Evolutionary conservation across 768 basidiomycete species (phyloP), one percentile per base, ranked within the genome.

Genomic region (Nevesoporus exiguus): DNA sequence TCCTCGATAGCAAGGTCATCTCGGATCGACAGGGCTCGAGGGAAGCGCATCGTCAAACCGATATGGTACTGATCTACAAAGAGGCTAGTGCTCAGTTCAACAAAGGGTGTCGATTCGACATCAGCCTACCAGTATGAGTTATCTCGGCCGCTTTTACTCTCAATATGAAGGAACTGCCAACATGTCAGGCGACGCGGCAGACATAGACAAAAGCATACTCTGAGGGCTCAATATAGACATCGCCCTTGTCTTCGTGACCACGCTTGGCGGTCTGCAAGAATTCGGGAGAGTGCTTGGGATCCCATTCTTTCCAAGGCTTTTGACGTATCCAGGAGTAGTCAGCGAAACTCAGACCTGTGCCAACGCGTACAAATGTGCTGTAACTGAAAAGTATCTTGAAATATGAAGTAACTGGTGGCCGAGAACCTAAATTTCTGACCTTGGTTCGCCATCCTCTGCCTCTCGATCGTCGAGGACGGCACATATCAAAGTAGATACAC

Each of bases 81-180:
- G 40, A 9, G 5, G 47, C 55, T 8, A 55, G 54, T 45, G 37
- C 25, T n/a, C 27, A 19, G 25, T 10, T 21, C 29, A 34, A 33
- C 3, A 19, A n/a, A 15, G 40, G 21, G 22, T 13, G 11, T 41
- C 10, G 10, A 24, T 11, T 24, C 22, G 13, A 67, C 37, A n/a
- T 8, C 59, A 17, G 21, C 58, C 58, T 54, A 87, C 93, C 88
- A 41, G 90, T 80, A 10, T 78, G 73, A 2, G 84, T 84, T 49
- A 98, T 91, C 67, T 98, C 94, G 0, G 95, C 90, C 0, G 92
- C 96, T 71, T 98, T 98, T 52, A 98, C 82, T 62, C 89, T 89
- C 60, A 98, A 55, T 33, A 98, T 88, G 69, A 99, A 98, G 0
- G 96, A 97, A 61, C 95, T 97, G 55, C 46, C 19, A 45, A 30